phyloP scores from a whole-genome alignment of 495 filamentous ascomycete species.

The Tuber aestivum region DNA sequence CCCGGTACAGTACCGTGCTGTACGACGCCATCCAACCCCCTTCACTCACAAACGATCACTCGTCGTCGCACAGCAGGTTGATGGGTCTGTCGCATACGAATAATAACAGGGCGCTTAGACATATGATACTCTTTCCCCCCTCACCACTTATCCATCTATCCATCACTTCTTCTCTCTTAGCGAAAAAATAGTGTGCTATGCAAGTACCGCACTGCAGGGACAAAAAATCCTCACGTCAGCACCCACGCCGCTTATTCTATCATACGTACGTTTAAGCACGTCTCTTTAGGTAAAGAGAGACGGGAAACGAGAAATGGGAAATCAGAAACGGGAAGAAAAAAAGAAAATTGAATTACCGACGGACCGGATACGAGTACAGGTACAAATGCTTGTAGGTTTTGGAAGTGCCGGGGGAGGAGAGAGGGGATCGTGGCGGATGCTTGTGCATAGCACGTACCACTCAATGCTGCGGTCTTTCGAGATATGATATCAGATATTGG shows the following conservation, averaged over 20 bases:
- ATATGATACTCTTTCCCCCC: background rate
- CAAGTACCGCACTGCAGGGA: background rate
- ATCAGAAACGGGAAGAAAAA: background rate
- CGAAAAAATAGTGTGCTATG: too few species aligned
- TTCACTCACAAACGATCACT: background rate
- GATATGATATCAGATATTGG: too few species aligned
- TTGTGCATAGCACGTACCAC: too few species aligned
- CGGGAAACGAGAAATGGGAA: background rate
- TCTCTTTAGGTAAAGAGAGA: background rate
- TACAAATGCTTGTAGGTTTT: too few species aligned
- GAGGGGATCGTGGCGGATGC: too few species aligned
- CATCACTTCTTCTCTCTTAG: too few species aligned
- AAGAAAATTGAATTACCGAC: background rate
- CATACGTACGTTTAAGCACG: background rate
- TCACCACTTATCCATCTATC: too few species aligned
- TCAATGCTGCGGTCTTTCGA: too few species aligned
- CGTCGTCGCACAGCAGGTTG: background rate
- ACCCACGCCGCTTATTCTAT: background rate
- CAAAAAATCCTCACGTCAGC: background rate
- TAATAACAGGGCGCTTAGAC: constrained; percentile 1
- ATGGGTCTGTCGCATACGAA: background rate
- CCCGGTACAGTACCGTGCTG: too few species aligned
- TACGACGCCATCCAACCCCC: background rate
- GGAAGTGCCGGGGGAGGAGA: background rate
- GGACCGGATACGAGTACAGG: too few species aligned